These are phyloP conservation scores for Bromus sterilis DNA, from an alignment of 176 grass and related monocot genomes.

Conservation along the genomic window DNA sequence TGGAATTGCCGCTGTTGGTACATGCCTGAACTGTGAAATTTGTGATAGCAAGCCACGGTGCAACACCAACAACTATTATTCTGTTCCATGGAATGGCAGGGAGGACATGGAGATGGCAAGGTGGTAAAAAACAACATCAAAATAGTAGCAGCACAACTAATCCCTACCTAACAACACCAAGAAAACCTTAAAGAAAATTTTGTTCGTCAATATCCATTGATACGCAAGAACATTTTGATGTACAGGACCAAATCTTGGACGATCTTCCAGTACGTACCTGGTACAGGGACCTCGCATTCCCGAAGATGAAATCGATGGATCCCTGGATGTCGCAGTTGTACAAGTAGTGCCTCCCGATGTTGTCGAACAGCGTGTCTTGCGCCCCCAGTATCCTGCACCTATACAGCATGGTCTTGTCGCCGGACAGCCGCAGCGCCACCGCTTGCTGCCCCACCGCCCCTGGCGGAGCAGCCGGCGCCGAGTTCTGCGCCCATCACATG, in stretches of 20 bases:
- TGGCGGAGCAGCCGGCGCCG: conserved; percentile 51
- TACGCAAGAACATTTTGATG: not conserved
- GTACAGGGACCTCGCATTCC: conserved; percentile 76
- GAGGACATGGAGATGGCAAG: conserved; percentile 3
- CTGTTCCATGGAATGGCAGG: not conserved
- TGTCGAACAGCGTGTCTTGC: conserved; percentile 96
- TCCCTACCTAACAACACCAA: not conserved
- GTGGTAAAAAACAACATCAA: not conserved
- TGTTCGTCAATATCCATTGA: not conserved
- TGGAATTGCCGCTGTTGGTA: not conserved
- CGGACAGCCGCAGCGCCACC: conserved; percentile 85
- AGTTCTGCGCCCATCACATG: conserved; percentile 41
- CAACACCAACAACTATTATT: not conserved
- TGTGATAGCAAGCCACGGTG: conserved; percentile 11
- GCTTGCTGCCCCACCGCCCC: conserved; percentile 81
- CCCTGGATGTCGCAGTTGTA: conserved; percentile 83
- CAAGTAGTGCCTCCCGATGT: conserved; percentile 77
- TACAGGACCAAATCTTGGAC: not conserved
- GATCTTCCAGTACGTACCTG: conserved; percentile 54
- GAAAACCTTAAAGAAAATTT: not conserved
- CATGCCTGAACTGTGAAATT: conserved; percentile 17
- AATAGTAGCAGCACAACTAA: not conserved
- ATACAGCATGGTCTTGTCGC: conserved; percentile 86
- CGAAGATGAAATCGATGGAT: conserved; percentile 99
- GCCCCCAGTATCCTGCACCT: conserved; percentile 73